phyloP scores from a whole-genome alignment of 768 basidiomycete species.

The Mycena epipterygia region DNA sequence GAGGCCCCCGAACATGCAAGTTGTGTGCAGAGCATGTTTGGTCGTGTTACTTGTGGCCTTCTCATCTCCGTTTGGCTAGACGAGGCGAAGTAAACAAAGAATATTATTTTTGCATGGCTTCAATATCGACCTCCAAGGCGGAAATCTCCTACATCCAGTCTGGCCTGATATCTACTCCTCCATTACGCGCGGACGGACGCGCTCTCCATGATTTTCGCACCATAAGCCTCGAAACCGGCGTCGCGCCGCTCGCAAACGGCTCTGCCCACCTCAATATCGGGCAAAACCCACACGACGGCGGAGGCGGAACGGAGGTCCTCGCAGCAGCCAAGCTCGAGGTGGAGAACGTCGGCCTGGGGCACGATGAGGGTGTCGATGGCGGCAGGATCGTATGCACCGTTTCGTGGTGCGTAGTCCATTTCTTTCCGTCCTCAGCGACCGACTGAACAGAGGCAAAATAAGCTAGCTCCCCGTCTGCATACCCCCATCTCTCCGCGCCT shows the following conservation, averaged over 20 bases:
- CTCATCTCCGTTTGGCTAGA: no score
- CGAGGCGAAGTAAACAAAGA: no score
- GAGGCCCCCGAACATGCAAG: no score
- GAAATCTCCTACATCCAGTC: constrained; percentile 83
- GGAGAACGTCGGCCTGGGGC: constrained; percentile 60
- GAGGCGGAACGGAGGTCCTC: constrained; percentile 82
- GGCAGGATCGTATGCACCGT: constrained; percentile 79
- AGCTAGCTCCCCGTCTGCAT: constrained; percentile 84
- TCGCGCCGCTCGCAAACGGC: constrained; percentile 87
- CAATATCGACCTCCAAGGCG: constrained; percentile 74
- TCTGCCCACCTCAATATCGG: constrained; percentile 86
- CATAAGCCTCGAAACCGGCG: constrained; percentile 81
- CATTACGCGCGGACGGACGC: constrained; percentile 86
- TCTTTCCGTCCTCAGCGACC: neutral
- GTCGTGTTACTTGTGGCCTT: no score
- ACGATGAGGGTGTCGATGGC: constrained; percentile 62
- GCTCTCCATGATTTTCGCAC: constrained; percentile 74
- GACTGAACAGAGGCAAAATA: constrained; percentile 45
- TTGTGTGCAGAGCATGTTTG: no score
- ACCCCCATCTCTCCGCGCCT: constrained; percentile 73
- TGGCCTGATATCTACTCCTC: constrained; percentile 69
- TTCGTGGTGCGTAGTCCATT: constrained; percentile 71
- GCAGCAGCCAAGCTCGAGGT: constrained; percentile 88
- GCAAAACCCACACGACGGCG: constrained; percentile 62
- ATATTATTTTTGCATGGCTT: constrained; percentile 43